Evolutionary conservation across 2,329 filamentous ascomycete genomes (phyloP).

Genomic region (Fusarium brevicatenulatum): DNA sequence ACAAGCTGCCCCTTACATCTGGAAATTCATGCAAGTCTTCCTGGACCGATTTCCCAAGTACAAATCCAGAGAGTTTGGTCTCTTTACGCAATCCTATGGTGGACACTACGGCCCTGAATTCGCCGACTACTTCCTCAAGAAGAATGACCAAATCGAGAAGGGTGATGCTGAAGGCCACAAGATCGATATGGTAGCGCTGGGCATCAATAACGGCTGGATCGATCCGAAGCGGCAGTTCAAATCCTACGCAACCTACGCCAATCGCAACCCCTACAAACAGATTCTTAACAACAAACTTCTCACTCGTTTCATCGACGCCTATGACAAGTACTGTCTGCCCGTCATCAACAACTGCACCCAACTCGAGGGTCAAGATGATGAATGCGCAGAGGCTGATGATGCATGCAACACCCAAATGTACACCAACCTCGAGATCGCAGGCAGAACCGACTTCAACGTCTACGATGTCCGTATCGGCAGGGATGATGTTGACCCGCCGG

Average conservation of each 20-base stretch:
- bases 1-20: slow-evolving; percentile 53
- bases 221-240: slow-evolving; percentile 54
- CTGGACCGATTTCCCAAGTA: slow-evolving; percentile 72
- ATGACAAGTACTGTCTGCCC: slow-evolving; percentile 42
- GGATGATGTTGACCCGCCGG: slow-evolving; percentile 36
- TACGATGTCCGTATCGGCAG: slow-evolving; percentile 57
- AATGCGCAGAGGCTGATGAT: slow-evolving; percentile 42
- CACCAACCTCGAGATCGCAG: slow-evolving; percentile 36
- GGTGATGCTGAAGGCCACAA: slow-evolving; percentile 54
- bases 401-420: slow-evolving; percentile 45
- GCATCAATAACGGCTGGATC: slow-evolving; percentile 67
- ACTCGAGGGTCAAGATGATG: slow-evolving; percentile 38
- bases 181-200: slow-evolving; percentile 62
- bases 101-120: slow-evolving; percentile 69
- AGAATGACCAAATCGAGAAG: slow-evolving; percentile 62
- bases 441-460: slow-evolving; percentile 52
- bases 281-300: slow-evolving; percentile 38
- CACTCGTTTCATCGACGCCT: slow-evolving; percentile 43
- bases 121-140: slow-evolving; percentile 63
- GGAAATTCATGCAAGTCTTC: slow-evolving; percentile 69
- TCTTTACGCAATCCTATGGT: slow-evolving; percentile 66
- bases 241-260: slow-evolving; percentile 48
- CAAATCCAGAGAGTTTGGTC: slow-evolving; percentile 64
- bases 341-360: slow-evolving; percentile 40
- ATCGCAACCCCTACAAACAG: slow-evolving; percentile 48